Percentiles rank a stretch among this genome's conserved stretches.
Conservation (phyloP, 306 rosid genomes). For the Trifolium repens region DNA sequence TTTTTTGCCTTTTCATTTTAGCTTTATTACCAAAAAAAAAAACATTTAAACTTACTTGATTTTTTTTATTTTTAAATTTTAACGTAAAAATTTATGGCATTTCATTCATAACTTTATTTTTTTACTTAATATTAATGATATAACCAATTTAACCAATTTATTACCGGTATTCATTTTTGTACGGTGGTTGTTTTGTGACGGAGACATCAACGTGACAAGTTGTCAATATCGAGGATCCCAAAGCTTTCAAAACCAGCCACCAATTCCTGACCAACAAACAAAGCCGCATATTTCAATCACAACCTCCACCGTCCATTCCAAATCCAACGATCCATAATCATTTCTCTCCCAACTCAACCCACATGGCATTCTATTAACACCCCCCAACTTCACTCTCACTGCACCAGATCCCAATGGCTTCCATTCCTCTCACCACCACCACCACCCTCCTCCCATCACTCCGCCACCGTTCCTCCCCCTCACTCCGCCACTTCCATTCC, state of each 20-base stretch:
- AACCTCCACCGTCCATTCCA: conserved; percentile 41
- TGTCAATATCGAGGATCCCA: conserved; percentile 40
- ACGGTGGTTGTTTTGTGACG: conserved; percentile 19
- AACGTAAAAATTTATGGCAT: too few relatives aligned
- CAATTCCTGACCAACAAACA: conserved; percentile 45
- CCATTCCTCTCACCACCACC: conserved; percentile 64
- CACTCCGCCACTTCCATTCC: background rate
- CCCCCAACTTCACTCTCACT: background rate
- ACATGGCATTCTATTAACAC: conserved; percentile 31
- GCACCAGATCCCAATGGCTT: conserved; percentile 69
- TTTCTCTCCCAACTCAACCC: background rate
- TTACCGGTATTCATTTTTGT: too few relatives aligned
- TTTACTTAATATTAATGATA: too few relatives aligned
- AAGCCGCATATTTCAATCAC: conserved; percentile 44
- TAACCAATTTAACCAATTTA: too few relatives aligned
- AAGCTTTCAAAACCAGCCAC: conserved; percentile 37
- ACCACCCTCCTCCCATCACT: conserved; percentile 53
- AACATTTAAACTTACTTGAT: too few relatives aligned
- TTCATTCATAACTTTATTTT: too few relatives aligned
- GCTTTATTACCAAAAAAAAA: too few relatives aligned
- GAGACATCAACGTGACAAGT: conserved; percentile 40
- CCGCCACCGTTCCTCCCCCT: conserved; percentile 53
- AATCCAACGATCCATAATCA: conserved; percentile 52
- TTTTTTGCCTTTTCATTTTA: too few relatives aligned
- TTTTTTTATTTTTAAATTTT: too few relatives aligned